A percentile compares a stretch with the other conserved stretches of the same genome.
Conservation (phyloP, 768 basidiomycete species). For the Phylloporus sp. region DNA sequence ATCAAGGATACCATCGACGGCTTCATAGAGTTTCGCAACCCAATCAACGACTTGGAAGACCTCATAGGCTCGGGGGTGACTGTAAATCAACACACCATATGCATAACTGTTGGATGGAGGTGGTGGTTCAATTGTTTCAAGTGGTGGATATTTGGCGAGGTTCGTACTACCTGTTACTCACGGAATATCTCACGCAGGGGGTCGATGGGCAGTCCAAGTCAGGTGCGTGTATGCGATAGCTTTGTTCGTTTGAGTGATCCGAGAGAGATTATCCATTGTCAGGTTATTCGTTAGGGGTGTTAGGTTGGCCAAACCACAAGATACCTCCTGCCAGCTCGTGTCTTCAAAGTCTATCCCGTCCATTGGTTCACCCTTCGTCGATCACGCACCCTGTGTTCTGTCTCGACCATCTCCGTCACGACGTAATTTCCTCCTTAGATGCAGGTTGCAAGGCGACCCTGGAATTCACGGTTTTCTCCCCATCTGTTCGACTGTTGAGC, state of each 20-base stretch:
- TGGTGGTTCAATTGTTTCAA: constrained; percentile 33
- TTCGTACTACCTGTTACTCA: constrained; percentile 8
- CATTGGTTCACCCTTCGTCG: constrained; percentile 4
- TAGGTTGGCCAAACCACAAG: not conserved
- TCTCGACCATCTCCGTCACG: constrained; percentile 18
- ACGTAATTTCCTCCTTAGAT: constrained; percentile 10
- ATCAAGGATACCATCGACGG: constrained; percentile 36
- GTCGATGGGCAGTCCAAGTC: constrained; percentile 6
- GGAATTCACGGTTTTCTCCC: constrained; percentile 38
- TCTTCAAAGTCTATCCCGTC: constrained; percentile 11
- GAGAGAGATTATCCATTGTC: not conserved
- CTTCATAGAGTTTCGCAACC: constrained; percentile 41
- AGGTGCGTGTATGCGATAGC: constrained; percentile 21
- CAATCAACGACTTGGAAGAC: constrained; percentile 32
- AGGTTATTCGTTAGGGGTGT: not conserved
- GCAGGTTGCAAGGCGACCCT: constrained; percentile 21
- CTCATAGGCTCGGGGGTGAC: constrained; percentile 33
- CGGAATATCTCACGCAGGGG: not conserved
- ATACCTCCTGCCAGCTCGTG: not conserved
- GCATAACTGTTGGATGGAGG: constrained; percentile 27
- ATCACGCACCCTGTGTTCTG: constrained; percentile 14
- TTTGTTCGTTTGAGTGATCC: not conserved
- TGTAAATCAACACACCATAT: constrained; percentile 38
- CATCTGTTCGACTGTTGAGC: constrained; percentile 32
- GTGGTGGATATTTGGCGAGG: constrained; percentile 31